Evolutionary conservation across 768 basidiomycete genomes (phyloP).

Genomic region (Trametes punicea): DNA sequence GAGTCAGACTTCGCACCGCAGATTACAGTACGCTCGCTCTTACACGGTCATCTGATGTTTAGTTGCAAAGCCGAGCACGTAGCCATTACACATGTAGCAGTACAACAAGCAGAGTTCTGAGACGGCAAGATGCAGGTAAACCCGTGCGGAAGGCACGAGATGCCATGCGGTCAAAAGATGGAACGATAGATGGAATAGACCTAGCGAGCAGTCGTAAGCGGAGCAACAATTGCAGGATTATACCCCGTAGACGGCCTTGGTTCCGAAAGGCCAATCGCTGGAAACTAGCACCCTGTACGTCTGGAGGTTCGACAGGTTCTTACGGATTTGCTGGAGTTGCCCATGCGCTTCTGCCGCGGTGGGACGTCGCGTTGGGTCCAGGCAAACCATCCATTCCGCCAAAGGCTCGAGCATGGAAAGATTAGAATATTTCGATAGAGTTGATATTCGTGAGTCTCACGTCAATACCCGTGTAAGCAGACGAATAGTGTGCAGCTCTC

Average conservation of each 20-base stretch:
- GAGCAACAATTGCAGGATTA: not conserved
- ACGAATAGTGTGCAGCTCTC: constrained; percentile 10
- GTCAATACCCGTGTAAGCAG: not conserved
- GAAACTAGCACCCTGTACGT: not conserved
- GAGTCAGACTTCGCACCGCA: too few species aligned
- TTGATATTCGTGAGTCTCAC: not conserved
- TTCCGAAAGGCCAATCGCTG: not conserved
- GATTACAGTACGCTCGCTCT: too few species aligned
- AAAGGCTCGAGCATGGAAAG: constrained; percentile 14
- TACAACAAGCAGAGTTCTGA: not conserved
- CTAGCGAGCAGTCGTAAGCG: not conserved
- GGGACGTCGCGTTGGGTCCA: constrained; percentile 11
- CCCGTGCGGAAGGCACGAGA: not conserved
- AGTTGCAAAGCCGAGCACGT: too few species aligned
- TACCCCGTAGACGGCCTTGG: not conserved
- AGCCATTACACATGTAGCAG: not conserved
- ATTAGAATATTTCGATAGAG: constrained; percentile 18
- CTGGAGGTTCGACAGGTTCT: not conserved
- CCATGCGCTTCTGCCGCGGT: constrained; percentile 8
- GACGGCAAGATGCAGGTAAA: not conserved
- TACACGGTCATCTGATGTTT: too few species aligned
- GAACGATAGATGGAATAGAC: not conserved
- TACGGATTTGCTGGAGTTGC: not conserved
- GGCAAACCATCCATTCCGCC: constrained; percentile 3
- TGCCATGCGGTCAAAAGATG: not conserved